Conservation (phyloP, 73 alveolate species). For the Paramecium tetraurelia region DNA sequence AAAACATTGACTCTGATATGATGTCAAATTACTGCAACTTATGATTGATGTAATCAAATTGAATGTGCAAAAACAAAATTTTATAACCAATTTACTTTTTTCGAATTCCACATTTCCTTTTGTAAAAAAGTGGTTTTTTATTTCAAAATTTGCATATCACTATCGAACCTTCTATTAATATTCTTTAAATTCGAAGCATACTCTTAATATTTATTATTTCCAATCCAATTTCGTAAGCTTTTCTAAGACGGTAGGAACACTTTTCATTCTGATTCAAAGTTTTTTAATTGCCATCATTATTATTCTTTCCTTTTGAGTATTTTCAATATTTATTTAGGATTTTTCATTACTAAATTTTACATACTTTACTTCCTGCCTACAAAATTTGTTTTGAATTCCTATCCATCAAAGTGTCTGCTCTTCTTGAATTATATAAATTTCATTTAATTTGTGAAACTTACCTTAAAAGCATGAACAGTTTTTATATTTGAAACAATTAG, state of each 20-base stretch:
- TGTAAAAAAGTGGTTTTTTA: not conserved
- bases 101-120: too few relatives aligned
- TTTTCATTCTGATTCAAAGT: too few relatives aligned
- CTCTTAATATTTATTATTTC: too few relatives aligned
- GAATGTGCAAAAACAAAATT: not conserved
- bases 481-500: not conserved
- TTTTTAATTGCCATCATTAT: too few relatives aligned
- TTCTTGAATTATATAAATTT: slow-evolving; percentile 5
- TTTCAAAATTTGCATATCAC: not conserved
- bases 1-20: not conserved
- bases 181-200: slow-evolving; percentile 8
- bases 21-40: not conserved
- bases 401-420: not conserved
- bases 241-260: too few relatives aligned
- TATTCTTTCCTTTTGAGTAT: too few relatives aligned
- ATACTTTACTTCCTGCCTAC: not conserved
- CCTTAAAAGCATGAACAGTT: not conserved
- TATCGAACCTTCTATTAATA: not conserved
- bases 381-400: not conserved
- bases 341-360: not conserved
- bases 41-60: slow-evolving; percentile 20
- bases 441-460: not conserved
- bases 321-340: not conserved
- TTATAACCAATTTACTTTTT: not conserved
- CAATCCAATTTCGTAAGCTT: too few relatives aligned